Evolutionary conservation across 805 yeast species (phyloP).

Genomic region (Priceomyces medius): DNA sequence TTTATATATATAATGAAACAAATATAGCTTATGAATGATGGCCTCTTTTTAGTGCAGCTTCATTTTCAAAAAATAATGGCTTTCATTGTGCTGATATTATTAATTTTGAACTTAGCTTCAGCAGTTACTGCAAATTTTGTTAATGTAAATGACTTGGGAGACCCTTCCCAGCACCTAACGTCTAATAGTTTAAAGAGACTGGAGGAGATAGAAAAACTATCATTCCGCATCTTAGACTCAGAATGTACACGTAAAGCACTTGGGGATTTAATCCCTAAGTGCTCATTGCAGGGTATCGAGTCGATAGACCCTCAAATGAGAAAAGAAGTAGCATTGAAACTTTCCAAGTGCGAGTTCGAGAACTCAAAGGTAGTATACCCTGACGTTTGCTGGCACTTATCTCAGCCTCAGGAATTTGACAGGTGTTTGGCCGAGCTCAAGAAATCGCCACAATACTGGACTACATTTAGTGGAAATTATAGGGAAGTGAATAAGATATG

Average conservation of each 20-base stretch:
- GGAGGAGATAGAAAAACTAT: constrained; percentile 4
- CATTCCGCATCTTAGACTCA: constrained; percentile 7
- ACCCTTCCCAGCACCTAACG: neutral
- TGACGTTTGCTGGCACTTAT: constrained; percentile 20
- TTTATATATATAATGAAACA: too few species aligned
- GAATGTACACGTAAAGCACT: constrained; percentile 44
- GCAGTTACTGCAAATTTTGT: neutral
- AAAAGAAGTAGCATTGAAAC: constrained; percentile 42
- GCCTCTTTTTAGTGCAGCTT: too few species aligned
- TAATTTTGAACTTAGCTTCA: neutral
- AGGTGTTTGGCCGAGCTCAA: constrained; percentile 44
- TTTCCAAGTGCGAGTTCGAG: constrained; percentile 57
- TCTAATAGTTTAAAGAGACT: neutral
- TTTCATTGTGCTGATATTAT: neutral
- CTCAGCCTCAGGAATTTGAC: constrained; percentile 15
- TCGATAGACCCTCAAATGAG: constrained; percentile 27
- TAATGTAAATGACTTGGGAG: neutral
- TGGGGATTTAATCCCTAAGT: constrained; percentile 35
- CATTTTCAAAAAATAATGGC: neutral
- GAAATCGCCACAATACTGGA: constrained; percentile 63
- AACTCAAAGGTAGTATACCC: constrained; percentile 43
- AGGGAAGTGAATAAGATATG: constrained; percentile 54
- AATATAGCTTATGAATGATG: too few species aligned
- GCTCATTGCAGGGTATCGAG: constrained; percentile 43
- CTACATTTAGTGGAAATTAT: constrained; percentile 67